Evolutionary conservation across 306 rosid genomes (phyloP).

Genomic region (Vachellia collinsii): DNA sequence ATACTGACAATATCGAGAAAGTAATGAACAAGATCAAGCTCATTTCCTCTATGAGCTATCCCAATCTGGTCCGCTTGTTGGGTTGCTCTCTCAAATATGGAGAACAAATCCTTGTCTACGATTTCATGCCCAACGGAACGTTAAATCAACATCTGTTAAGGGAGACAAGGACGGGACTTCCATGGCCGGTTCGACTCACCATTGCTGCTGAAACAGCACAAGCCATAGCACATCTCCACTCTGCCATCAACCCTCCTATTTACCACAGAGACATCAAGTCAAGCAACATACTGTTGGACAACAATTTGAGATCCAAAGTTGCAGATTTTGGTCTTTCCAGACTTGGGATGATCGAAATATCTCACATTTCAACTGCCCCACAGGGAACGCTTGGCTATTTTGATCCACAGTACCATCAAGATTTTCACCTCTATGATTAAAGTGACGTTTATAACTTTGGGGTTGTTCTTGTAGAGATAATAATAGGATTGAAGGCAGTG

Average conservation of each 20-base stretch:
- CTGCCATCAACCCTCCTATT: conserved; percentile 71
- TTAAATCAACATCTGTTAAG: conserved; percentile 74
- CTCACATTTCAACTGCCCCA: conserved; percentile 92
- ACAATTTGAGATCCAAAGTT: conserved; percentile 68
- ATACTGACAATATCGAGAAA: conserved; percentile 72
- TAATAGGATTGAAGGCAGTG: conserved; percentile 78
- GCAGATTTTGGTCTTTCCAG: conserved; percentile 98
- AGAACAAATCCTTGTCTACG: conserved; percentile 83
- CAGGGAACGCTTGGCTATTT: conserved; percentile 98
- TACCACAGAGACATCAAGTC: conserved; percentile 93
- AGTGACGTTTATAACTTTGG: conserved; percentile 96
- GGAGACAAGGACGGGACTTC: conserved; percentile 82
- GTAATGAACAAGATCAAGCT: conserved; percentile 88
- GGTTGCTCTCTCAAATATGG: conserved; percentile 86
- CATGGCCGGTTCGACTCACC: conserved; percentile 72
- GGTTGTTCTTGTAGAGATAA: conserved; percentile 87
- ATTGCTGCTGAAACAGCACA: conserved; percentile 88
- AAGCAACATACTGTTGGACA: conserved; percentile 81
- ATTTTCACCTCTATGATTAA: conserved; percentile 89
- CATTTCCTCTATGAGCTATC: conserved; percentile 77
- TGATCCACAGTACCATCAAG: conserved; percentile 95
- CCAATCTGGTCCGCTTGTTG: conserved; percentile 76
- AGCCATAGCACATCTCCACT: conserved; percentile 89
- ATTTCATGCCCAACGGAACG: conserved; percentile 94
- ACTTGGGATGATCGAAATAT: conserved; percentile 72